A percentile compares a stretch with the other conserved stretches of the same genome.
Conservation (phyloP, 148 eudicot genomes). For the Diospyros kaki region DNA sequence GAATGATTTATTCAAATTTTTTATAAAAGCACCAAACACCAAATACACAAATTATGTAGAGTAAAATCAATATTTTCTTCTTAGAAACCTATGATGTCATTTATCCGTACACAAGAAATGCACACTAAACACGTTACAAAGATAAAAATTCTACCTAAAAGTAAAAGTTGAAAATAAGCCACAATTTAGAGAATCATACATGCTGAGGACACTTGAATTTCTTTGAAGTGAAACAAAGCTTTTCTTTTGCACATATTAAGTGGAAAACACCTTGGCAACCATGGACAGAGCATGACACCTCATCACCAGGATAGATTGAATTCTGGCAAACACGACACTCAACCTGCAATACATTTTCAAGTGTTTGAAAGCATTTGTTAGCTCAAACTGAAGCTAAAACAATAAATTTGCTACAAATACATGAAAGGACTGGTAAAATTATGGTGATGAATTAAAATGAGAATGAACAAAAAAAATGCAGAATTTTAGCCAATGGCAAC, state of each 20-base stretch:
- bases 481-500: no score
- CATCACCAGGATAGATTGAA: conserved; percentile 50
- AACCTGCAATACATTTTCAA: conserved; percentile 35
- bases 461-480: no score
- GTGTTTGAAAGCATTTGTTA: neutral
- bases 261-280: conserved; percentile 60
- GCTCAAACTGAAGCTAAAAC: neutral
- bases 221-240: conserved; percentile 30
- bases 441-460: no score
- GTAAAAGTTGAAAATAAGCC: neutral
- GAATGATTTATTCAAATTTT: neutral
- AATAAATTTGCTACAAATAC: conserved; percentile 1
- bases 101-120: neutral
- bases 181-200: conserved; percentile 35
- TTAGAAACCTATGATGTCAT: neutral
- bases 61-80: neutral
- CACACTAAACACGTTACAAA: neutral
- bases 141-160: neutral
- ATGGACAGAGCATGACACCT: conserved; percentile 58
- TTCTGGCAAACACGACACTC: conserved; percentile 60
- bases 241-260: conserved; percentile 52
- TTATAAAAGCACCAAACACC: neutral
- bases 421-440: neutral
- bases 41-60: neutral
- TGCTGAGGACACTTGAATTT: conserved; percentile 86